phyloP scores from a whole-genome alignment of 1,284 basidiomycete genomes.

The Vanrija humicola region DNA sequence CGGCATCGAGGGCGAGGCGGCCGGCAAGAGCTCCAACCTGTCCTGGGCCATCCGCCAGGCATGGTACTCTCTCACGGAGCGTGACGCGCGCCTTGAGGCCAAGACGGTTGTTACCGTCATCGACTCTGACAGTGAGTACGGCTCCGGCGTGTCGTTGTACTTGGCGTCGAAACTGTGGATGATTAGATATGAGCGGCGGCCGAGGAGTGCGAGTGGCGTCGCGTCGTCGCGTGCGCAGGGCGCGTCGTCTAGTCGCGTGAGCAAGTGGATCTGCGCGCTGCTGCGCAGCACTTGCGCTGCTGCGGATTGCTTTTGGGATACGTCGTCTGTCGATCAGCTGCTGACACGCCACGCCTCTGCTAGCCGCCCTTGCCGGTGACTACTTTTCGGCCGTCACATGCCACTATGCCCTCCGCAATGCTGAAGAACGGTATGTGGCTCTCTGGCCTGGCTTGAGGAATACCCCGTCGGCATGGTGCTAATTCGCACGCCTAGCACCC shows the following conservation, averaged over 20 bases:
- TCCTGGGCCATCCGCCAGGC: conserved; percentile 36
- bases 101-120: conserved; percentile 33
- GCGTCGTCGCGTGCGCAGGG: too few species aligned
- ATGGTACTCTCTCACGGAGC: conserved; percentile 9
- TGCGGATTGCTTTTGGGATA: too few species aligned
- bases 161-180: not conserved
- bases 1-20: conserved; percentile 34
- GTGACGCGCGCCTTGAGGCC: conserved; percentile 5
- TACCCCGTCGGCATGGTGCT: not conserved
- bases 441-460: not conserved
- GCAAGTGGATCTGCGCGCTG: too few species aligned
- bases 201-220: too few species aligned
- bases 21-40: conserved; percentile 40
- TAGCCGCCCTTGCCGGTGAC: conserved; percentile 39
- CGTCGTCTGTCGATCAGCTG: not conserved
- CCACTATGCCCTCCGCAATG: conserved; percentile 30
- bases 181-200: too few species aligned
- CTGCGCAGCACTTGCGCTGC: not conserved
- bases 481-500: conserved; percentile 1
- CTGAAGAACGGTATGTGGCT: conserved; percentile 20
- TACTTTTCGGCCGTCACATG: conserved; percentile 36
- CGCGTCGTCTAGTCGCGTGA: too few species aligned
- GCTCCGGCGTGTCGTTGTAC: not conserved
- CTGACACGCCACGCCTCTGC: not conserved
- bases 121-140: conserved; percentile 35